Conservation (phyloP, 208 protist genomes). For the Wallacemonas collosoma region DNA sequence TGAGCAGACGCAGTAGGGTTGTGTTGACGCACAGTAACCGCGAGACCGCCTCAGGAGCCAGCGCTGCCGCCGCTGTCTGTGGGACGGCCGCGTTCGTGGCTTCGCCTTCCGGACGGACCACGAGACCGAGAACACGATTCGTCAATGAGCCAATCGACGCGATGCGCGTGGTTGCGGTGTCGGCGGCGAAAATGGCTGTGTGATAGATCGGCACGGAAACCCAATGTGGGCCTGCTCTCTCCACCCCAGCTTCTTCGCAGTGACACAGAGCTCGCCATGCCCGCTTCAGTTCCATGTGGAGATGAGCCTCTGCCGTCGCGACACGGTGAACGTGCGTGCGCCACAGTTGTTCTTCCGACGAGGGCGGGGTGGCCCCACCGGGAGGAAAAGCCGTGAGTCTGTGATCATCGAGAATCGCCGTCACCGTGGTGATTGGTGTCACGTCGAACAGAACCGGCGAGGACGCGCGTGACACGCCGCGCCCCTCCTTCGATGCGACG, state of each 20-base stretch:
- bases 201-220: slow-evolving; percentile 51
- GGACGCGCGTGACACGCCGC: no score
- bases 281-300: no score
- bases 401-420: neutral
- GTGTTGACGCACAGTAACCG: slow-evolving; percentile 1
- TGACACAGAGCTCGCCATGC: no score
- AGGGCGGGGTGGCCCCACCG: no score
- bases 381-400: neutral
- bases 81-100: no score
- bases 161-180: slow-evolving; percentile 43
- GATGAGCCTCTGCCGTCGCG: no score
- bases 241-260: no score
- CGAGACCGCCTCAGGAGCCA: neutral
- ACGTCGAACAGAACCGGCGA: neutral
- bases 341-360: no score
- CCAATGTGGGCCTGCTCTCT: no score
- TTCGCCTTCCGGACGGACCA: slow-evolving; percentile 5
- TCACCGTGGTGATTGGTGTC: neutral
- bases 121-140: slow-evolving; percentile 31
- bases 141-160: slow-evolving; percentile 23
- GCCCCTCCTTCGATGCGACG: no score
- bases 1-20: neutral
- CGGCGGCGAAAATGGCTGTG: slow-evolving; percentile 31
- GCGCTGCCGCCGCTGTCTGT: no score
- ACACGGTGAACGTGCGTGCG: no score